Evolutionary conservation across 2,329 filamentous ascomycete species (phyloP), one percentile per base, ranked within the genome.

Genomic region (Fusarium phyllophilum): DNA sequence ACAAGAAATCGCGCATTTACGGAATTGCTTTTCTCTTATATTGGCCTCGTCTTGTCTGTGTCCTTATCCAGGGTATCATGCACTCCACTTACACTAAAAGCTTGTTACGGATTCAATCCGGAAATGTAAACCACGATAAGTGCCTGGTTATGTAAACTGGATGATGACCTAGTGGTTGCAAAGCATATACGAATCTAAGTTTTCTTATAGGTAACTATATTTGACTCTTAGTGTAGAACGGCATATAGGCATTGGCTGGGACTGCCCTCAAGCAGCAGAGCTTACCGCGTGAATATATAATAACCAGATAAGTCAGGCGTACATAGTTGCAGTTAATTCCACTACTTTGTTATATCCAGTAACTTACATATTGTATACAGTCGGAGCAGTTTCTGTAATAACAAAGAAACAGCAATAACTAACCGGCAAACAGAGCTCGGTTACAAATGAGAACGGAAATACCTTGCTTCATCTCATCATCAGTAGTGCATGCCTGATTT

Each of bases 81-180:
- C 52, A 52, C 39, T 57, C 42, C 52, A 71, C 58, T 54, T 29
- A 57, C 31, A 62, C 48, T 29, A 29, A 13, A 34, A 38, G 46
- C 17, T 49, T 44, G 46, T 62, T 15, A 31, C 61, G 70, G 70
- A 44, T 56, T 59, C 59, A 73, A 57, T n/a, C 48, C 70, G 70
- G 70, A 44, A 31, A 69, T 65, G 45, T 18, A 51, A 29, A 36
- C 33, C 20, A 26, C 22, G 24, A 46, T 22, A 46, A 29, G 26
- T 41, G 24, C 34, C 34, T 39, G 34, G n/a, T 22, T 17, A 36
- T 54, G 49, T 36, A 29, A 38, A 54, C 10, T 29, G 24, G 24
- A 38, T 22, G 18, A 24, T 20, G 18, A 22, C 10, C 24, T 29
- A 36, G 31, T 52, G 34, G 24, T 29, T 54, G 24, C 33, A 54